phyloP scores from a whole-genome alignment of 2,329 filamentous ascomycete genomes.

The Botrytis hyacinthi region DNA sequence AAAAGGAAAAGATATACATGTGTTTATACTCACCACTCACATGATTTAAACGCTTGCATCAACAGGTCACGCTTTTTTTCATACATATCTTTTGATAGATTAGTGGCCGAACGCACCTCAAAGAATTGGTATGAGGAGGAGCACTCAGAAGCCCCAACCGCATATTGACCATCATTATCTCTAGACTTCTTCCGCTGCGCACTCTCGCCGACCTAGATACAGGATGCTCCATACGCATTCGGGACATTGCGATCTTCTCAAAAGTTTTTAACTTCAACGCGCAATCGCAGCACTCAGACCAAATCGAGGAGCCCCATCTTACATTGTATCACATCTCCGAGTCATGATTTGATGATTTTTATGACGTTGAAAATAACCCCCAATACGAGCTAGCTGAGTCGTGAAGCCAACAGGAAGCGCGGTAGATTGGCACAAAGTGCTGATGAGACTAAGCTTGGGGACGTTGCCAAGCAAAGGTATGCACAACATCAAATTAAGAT shows the following conservation, averaged over 20 bases:
- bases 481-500: no score
- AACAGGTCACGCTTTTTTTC: neutral
- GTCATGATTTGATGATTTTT: neutral
- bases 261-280: neutral
- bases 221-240: neutral
- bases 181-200: neutral
- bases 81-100: neutral
- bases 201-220: neutral
- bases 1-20: neutral
- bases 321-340: neutral
- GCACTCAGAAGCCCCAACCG: neutral
- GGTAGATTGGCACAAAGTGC: neutral
- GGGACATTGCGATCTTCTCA: neutral
- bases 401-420: neutral
- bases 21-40: neutral
- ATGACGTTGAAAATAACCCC: neutral
- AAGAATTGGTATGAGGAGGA: neutral
- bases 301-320: neutral
- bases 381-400: neutral
- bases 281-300: neutral
- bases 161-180: neutral
- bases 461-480: neutral
- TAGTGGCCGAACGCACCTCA: neutral
- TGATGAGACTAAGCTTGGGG: neutral
- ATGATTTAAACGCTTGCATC: neutral